Evolutionary conservation across 441 rosid genomes (phyloP).

Genomic region (Corymbia calophylla): DNA sequence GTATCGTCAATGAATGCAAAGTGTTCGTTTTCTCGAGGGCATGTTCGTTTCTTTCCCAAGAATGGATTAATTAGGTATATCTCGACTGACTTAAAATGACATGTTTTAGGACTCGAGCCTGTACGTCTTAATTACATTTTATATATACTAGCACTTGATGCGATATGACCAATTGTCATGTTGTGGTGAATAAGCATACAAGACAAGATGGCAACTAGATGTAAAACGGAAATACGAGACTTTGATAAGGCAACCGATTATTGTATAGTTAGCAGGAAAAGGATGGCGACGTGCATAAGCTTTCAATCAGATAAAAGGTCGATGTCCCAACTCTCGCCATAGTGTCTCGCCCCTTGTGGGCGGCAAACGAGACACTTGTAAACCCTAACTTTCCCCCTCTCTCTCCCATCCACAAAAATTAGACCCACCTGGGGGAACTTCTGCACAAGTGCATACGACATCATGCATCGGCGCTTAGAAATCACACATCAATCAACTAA

Average conservation of each 20-base stretch:
- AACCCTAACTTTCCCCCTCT: not conserved
- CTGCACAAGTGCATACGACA: not conserved
- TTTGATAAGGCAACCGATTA: not conserved
- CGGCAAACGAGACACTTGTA: not conserved
- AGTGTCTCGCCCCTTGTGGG: not conserved
- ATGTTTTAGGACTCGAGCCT: not conserved
- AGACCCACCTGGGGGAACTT: not conserved
- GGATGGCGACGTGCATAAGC: not conserved
- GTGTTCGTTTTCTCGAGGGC: not conserved
- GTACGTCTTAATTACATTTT: rapidly evolving
- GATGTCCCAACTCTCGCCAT: not conserved
- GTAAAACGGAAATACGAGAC: not conserved
- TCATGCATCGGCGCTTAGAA: not conserved
- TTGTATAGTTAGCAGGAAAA: not conserved
- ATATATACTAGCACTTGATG: not conserved
- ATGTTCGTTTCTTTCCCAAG: not conserved
- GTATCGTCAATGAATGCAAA: not conserved
- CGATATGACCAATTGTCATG: not conserved
- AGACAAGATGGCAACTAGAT: not conserved
- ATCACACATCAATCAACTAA: not conserved
- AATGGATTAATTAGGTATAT: not conserved
- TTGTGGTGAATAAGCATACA: not conserved
- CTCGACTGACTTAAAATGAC: not conserved
- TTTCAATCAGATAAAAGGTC: not conserved
- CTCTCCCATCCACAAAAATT: not conserved